Conservation (phyloP, 257 asterid species). For the Fraxinus anomala region DNA sequence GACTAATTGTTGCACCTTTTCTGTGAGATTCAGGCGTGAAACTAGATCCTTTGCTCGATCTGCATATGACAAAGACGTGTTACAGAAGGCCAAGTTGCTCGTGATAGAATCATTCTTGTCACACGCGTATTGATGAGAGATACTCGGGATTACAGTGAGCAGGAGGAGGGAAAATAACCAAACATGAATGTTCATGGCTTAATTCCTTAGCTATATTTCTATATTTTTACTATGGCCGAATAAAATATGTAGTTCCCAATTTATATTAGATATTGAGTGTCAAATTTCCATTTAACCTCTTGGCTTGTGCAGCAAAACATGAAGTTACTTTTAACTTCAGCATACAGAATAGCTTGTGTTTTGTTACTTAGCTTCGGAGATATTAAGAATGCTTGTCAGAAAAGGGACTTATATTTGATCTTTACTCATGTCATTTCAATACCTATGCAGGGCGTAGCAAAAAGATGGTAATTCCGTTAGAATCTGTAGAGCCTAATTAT, state of each 20-base stretch:
- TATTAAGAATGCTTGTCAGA: background rate
- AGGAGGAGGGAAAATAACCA: constrained; percentile 4
- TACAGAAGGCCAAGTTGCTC: constrained; percentile 24
- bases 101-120: constrained; percentile 19
- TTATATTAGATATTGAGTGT: background rate
- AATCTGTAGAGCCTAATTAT: background rate
- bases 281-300: background rate
- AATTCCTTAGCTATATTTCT: background rate
- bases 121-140: constrained; percentile 26
- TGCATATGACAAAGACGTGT: constrained; percentile 21
- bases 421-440: background rate
- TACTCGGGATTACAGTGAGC: background rate
- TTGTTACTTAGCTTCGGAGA: background rate
- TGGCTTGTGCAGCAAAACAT: background rate
- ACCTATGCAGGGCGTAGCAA: background rate
- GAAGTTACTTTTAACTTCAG: background rate
- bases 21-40: constrained; percentile 27
- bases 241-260: background rate
- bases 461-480: background rate
- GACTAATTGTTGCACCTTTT: constrained; percentile 6
- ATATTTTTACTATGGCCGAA: background rate
- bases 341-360: background rate
- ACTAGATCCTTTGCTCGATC: constrained; percentile 33
- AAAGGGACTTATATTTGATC: background rate
- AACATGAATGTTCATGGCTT: constrained; percentile 17